Evolutionary conservation across 768 basidiomycete species (phyloP), one percentile per base, ranked within the genome.

Genomic region (Lentinula guzmanii): DNA sequence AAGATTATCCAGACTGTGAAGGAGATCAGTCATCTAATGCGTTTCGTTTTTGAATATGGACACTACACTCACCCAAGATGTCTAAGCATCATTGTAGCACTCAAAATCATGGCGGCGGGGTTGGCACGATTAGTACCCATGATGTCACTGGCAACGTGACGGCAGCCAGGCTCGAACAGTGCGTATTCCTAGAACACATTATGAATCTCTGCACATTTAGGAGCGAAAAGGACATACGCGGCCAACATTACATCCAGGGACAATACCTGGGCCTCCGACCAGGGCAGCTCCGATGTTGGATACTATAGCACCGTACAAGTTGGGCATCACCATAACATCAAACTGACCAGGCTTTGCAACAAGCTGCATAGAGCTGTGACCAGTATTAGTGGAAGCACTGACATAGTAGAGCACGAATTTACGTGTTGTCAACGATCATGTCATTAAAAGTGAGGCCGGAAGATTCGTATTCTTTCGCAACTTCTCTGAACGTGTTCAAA

Each of bases 361-460:
- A 66, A 99, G 88, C 76, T 99, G 97, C 97, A 99, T 99, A 52
- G 96, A 94, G 55, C 91, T 93, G 67, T n/a, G 63, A 60, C 5
- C 39, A n/a, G 8, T 7, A 15, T 41, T 50, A n/a, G 15, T 21
- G n/a, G 10, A 41, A 18, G 16, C 8, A 13, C 10, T 21, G 10
- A 57, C 41, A 24, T 43, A 52, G 16, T 39, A 56, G 55, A 33
- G 56, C 34, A 58, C 28, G 33, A 13, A 70, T 85, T 61, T 69
- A 95, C 90, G 95, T 96, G 80, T 98, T 98, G 76, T 98, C 95
- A 62, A 98, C 93, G 62, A 99, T 99, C 97, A 99, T 98, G 76
- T 96, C 92, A 70, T 98, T 96, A 72, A 82, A 92, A 66, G 86
- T 84, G 70, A 99, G 95, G 48, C 97, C 97, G 48, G 88, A 81